phyloP scores from a whole-genome alignment of 2,329 filamentous ascomycete genomes.

The Ascochyta koolunga region DNA sequence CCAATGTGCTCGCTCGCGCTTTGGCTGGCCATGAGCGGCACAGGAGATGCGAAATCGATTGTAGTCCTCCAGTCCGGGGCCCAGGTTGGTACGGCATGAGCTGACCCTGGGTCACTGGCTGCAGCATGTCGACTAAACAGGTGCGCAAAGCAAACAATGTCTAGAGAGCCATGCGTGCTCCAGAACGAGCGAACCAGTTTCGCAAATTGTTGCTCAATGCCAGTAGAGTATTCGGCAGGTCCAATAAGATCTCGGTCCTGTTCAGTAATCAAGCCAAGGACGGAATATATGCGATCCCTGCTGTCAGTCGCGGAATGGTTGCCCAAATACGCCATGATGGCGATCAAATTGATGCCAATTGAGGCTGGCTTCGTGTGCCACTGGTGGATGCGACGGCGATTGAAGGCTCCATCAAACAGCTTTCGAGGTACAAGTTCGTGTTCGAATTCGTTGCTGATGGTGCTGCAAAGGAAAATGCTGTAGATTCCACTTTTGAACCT shows the following conservation, averaged over 20 bases:
- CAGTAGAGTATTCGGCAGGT: conserved; percentile 30
- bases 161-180: conserved; percentile 28
- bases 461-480: conserved; percentile 36
- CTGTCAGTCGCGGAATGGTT: conserved; percentile 37
- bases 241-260: conserved; percentile 32
- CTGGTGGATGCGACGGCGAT: conserved; percentile 38
- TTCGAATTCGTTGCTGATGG: conserved; percentile 27
- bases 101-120: conserved; percentile 14
- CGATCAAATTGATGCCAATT: conserved; percentile 30
- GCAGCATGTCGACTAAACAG: conserved; percentile 34
- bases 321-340: conserved; percentile 38
- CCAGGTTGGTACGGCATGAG: conserved; percentile 32
- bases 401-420: conserved; percentile 38
- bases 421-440: conserved; percentile 32
- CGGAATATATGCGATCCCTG: conserved; percentile 39
- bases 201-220: conserved; percentile 27
- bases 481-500: conserved; percentile 40
- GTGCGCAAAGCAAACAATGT: conserved; percentile 41
- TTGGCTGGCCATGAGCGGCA: conserved; percentile 44
- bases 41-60: conserved; percentile 37
- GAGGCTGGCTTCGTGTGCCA: conserved; percentile 24
- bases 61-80: conserved; percentile 37
- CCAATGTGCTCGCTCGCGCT: conserved; percentile 36
- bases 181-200: conserved; percentile 39
- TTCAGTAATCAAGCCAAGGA: conserved; percentile 35